Base-by-base conservation (phyloP, 495 filamentous ascomycete species). In the Penicillium atrosanguineum region DNA sequence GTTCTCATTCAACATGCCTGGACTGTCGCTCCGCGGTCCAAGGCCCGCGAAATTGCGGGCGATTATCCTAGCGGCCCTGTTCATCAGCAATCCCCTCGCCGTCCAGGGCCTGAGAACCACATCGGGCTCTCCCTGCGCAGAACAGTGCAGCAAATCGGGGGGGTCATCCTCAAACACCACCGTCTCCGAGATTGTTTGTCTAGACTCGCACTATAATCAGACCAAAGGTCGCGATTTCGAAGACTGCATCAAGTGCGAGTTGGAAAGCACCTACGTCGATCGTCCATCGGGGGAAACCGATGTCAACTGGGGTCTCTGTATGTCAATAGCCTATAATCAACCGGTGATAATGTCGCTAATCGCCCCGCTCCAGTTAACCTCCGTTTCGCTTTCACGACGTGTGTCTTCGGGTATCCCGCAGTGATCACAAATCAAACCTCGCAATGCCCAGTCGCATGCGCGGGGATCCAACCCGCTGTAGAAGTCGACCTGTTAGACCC, bases 221-320 rank as follows among this genome's bases (percentile, higher is more conserved):
- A 72, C 75, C 0, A 67, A 59, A 9, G 85, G 83, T 1, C 68
- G 62, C 23, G 68, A 69, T 41, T 88, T 85, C 56, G 63, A 85
- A 57, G 66, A 72, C 7, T 88, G 85, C 48, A 48, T 86, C 23
- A 65, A 70, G n/a, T 88, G 85, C 53, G 63, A 83, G 46, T 67
- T 86, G 56, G 62, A 74, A n/a, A 87, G 83, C 50, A 69, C 70
- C 7, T 80, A 75, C 51, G 55, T 71, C 15, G 78, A 81, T 64
- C 56, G 67, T 0, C 39, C 44, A 0, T 74, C 71, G 0, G 73
- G 74, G 14, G 74, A 83, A 62, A 76, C 76, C 5, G 84, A 88
- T 60, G 63, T 83, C 0, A 70, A 78, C 60, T 86, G 81, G 81
- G 83, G 69, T 19, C 68, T 88, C 18, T 87, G 81, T 84, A 73